phyloP scores from a whole-genome alignment of 306 rosid genomes.

The Glycine soja region DNA sequence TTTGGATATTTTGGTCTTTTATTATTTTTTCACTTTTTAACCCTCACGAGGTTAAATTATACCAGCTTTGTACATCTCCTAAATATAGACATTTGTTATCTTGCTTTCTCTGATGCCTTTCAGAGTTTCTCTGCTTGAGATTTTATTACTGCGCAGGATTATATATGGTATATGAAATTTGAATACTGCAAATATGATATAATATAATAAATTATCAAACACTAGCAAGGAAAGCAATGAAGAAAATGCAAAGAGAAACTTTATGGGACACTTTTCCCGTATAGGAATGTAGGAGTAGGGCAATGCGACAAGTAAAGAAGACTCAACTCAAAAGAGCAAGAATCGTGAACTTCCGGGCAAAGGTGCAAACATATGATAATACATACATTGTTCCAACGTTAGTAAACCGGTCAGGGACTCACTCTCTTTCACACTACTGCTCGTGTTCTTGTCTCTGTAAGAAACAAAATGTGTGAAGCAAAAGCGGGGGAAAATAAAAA shows the following conservation, averaged over 20 bases:
- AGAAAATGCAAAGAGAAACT: constrained; percentile 61
- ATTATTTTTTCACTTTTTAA: constrained; percentile 17
- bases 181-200: not conserved
- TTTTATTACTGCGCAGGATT: constrained; percentile 53
- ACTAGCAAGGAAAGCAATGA: constrained; percentile 36
- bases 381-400: not conserved
- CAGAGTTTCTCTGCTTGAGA: constrained; percentile 53
- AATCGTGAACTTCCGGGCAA: constrained; percentile 43
- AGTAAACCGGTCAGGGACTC: too few relatives aligned
- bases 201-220: not conserved
- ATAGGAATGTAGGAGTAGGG: constrained; percentile 54
- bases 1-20: constrained; percentile 42
- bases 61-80: constrained; percentile 28
- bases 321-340: constrained; percentile 44
- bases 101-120: constrained; percentile 53
- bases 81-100: constrained; percentile 51
- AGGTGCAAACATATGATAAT: constrained; percentile 22
- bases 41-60: not conserved
- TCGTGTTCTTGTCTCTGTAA: constrained; percentile 32
- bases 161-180: constrained; percentile 34
- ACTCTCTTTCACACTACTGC: too few relatives aligned
- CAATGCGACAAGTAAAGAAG: constrained; percentile 52
- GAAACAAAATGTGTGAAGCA: constrained; percentile 14
- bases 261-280: constrained; percentile 53
- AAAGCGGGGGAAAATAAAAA: constrained; percentile 8